Evolutionary conservation across 2,329 filamentous ascomycete genomes (phyloP).

Genomic region (Venturia oleaginea): DNA sequence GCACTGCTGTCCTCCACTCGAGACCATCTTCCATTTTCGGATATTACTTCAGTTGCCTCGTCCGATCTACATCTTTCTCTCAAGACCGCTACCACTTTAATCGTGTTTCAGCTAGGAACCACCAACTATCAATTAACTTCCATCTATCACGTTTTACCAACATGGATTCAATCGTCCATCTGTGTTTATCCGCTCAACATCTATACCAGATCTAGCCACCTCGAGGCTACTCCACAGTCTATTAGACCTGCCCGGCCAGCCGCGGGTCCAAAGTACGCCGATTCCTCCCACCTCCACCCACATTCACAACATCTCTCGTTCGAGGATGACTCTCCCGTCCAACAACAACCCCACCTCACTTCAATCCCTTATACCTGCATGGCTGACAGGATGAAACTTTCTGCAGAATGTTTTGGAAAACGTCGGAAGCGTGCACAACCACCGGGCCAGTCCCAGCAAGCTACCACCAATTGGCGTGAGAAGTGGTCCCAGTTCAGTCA

Average conservation of each 20-base stretch:
- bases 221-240: neutral
- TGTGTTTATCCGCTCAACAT: neutral
- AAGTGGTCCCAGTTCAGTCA: neutral
- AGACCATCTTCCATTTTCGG: too few relatives aligned
- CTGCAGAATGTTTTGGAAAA: neutral
- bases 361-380: neutral
- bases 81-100: too few relatives aligned
- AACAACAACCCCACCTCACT: constrained; percentile 4
- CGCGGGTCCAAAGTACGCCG: neutral
- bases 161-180: neutral
- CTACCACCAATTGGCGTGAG: neutral
- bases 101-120: too few relatives aligned
- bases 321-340: neutral
- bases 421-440: neutral
- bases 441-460: neutral
- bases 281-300: neutral
- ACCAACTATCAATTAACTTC: neutral
- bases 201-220: neutral
- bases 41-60: too few relatives aligned
- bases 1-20: too few relatives aligned
- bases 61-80: too few relatives aligned
- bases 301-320: too few relatives aligned
- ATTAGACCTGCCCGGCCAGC: neutral
- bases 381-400: neutral
- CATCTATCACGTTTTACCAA: neutral